Base-by-base conservation (phyloP, 2,329 filamentous ascomycete species). In the Alternaria brassicicola region DNA sequence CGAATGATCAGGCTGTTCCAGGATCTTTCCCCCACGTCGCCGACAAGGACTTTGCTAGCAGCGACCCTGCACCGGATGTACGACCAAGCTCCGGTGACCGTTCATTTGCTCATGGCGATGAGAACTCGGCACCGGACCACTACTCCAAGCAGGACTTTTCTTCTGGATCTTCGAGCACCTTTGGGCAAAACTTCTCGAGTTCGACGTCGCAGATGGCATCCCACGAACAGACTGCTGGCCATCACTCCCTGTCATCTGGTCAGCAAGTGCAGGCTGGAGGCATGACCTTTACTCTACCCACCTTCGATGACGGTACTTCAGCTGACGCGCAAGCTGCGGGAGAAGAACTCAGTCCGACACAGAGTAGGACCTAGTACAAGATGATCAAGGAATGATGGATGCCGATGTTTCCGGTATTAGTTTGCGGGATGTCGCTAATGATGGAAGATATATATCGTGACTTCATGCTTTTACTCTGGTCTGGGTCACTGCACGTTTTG, bases 211-310 rank as follows among this genome's bases (percentile, higher is more conserved):
- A 57, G 33, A n/a, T 17, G 6, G 39, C 51, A 2, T 13, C 12
- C 6, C 19, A 36, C 10, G 31, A 49, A 17, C 21, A 49, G 23
- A 25, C 31, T 21, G 12, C 19, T n/a, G 28, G 12, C 19, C 52
- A 10, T 19, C 31, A n/a, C 51, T 56, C 15, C 43, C 46, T 30
- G 2, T 38, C 52, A 2, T 52, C 52, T 28, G 45, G 49, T 5
- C 60, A 63, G 35, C 50, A 63, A 33, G 38, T 64, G 12, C 43
- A 63, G 42, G 56, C 59, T 15, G 57, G 65, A n/a, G 67, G 58
- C 10, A 62, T 53, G 36, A 64, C 59, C 4, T 68, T 70, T 25
- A 70, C 49, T 8, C 42, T 69, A 30, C 58, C 67, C 12, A 54
- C 61, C 21, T 70, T 69, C 52, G 65, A 59, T n/a, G 57, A 63